Evolutionary conservation across 2,329 filamentous ascomycete genomes (phyloP).

Genomic region (Aspergillus japonicus): DNA sequence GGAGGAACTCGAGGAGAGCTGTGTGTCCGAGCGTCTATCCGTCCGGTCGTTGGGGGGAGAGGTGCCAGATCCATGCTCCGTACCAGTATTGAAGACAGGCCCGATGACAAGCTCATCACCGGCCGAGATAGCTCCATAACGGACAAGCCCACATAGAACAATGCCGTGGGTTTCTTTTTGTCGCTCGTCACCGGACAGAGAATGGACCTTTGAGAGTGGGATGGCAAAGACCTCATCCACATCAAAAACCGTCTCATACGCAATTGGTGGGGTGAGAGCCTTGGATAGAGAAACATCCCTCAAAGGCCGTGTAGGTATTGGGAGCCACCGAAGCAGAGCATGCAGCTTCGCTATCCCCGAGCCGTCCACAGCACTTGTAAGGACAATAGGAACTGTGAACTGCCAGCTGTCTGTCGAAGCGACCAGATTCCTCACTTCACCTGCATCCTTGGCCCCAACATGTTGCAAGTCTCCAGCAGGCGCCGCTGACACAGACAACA

Average conservation of each 20-base stretch:
- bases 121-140: conserved; percentile 73
- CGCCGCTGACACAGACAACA: conserved; percentile 54
- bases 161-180: conserved; percentile 55
- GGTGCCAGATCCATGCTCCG: conserved; percentile 49
- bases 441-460: conserved; percentile 57
- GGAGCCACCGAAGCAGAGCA: conserved; percentile 73
- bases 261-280: conserved; percentile 38
- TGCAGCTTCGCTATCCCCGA: conserved; percentile 79
- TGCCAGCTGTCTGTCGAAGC: conserved; percentile 40
- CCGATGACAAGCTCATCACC: conserved; percentile 78
- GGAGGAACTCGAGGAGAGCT: conserved; percentile 22
- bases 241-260: conserved; percentile 71
- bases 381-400: conserved; percentile 73
- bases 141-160: conserved; percentile 82
- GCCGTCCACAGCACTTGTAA: conserved; percentile 84
- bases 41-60: conserved; percentile 12
- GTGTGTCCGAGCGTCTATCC: conserved; percentile 21
- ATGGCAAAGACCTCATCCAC: conserved; percentile 87
- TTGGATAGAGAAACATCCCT: conserved; percentile 22
- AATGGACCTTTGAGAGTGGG: conserved; percentile 59
- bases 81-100: conserved; percentile 60
- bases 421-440: conserved; percentile 59
- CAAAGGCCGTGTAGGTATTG: conserved; percentile 56
- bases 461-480: conserved; percentile 56
- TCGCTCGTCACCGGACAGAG: conserved; percentile 39